A percentile compares a stretch with the other conserved stretches of the same genome.
Evolutionary conservation across 129 eudicot species (phyloP).

Genomic region (Saposhnikovia divaricata): DNA sequence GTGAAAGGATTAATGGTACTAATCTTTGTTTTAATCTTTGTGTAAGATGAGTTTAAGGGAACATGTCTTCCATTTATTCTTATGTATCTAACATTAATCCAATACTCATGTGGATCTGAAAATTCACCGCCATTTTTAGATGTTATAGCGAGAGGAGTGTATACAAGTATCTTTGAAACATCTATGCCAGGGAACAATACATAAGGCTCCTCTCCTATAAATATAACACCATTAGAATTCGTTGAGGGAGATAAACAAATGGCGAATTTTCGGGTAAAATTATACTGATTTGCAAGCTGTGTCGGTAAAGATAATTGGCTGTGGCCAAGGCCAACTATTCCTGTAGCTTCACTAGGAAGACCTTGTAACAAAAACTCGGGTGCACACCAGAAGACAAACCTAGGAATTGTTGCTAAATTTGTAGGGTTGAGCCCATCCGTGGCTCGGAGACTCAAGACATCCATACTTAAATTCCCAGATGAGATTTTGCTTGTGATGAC

Average conservation of each 20-base stretch:
- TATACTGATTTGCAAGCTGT: neutral
- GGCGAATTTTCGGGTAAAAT: constrained; percentile 13
- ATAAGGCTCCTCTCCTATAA: constrained; percentile 21
- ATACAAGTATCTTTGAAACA: constrained; percentile 15
- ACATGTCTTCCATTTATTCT: constrained; percentile 8
- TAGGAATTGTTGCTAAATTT: neutral
- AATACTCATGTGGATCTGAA: constrained; percentile 9
- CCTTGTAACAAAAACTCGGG: constrained; percentile 2
- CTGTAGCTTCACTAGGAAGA: constrained; percentile 3
- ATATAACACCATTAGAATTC: constrained; percentile 4
- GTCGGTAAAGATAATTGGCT: constrained; percentile 9
- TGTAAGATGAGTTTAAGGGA: constrained; percentile 10
- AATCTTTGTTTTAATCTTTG: constrained; percentile 28
- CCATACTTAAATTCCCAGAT: neutral
- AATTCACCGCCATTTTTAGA: neutral
- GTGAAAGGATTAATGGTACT: constrained; percentile 44
- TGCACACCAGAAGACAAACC: constrained; percentile 13
- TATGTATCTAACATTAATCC: neutral
- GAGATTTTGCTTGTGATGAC: constrained; percentile 9
- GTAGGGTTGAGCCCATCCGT: constrained; percentile 17
- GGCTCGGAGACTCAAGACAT: constrained; percentile 6
- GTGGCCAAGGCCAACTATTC: constrained; percentile 15
- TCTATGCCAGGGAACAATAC: constrained; percentile 18
- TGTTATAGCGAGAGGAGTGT: constrained; percentile 15
- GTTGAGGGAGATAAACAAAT: constrained; percentile 3